Percentiles rank a stretch among this genome's conserved stretches.
Conservation (phyloP, 345 rosid genomes). For the Eucalyptus victrix region DNA sequence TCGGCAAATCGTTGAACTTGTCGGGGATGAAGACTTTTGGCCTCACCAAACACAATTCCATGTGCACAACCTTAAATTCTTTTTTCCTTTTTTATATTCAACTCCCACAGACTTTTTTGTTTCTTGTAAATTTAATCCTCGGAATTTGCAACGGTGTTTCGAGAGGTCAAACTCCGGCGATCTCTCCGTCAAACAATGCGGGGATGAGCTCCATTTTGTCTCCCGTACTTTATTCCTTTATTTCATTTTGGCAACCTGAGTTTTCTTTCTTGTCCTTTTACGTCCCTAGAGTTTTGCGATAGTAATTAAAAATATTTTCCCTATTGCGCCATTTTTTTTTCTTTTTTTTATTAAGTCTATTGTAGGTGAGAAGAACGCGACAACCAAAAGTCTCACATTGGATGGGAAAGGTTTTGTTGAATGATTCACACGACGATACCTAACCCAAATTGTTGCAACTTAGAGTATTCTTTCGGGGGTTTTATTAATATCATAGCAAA, state of each 20-base stretch:
- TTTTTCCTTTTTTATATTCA: neutral
- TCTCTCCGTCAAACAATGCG: neutral
- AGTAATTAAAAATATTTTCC: neutral
- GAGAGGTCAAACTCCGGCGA: neutral
- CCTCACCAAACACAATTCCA: neutral
- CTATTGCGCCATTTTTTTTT: neutral
- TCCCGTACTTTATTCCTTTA: neutral
- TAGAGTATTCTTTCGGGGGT: neutral
- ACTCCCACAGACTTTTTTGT: neutral
- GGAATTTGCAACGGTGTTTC: neutral
- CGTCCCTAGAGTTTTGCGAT: neutral
- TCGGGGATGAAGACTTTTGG: neutral
- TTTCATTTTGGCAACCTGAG: neutral
- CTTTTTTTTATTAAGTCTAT: neutral
- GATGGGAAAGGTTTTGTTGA: neutral
- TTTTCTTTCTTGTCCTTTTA: neutral
- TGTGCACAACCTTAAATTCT: neutral
- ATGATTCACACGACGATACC: neutral
- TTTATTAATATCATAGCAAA: neutral
- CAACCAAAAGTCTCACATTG: neutral
- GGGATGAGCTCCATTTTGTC: neutral
- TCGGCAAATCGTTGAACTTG: neutral
- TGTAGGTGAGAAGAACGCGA: rapidly evolving
- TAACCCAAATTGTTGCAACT: neutral
- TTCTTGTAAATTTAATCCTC: neutral